Evolutionary conservation across 257 asterid species (phyloP), one percentile per base, ranked within the genome.

Genomic region (Petunia axillaris): DNA sequence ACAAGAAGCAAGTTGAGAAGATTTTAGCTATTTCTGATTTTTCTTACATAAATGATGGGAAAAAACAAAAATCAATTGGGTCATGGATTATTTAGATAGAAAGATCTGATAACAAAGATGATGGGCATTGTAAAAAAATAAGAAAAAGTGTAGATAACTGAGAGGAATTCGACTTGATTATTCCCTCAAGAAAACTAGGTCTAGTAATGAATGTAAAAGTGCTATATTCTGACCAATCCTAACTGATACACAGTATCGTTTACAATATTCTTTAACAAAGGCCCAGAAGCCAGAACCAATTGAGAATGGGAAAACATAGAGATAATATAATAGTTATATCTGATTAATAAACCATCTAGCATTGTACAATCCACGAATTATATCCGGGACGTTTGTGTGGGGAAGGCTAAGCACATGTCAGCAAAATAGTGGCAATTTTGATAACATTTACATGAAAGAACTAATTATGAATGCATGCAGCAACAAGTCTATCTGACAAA

Each of bases 401-500:
- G 11, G 48, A 48, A 25, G 25, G 11, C 25, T 48, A 71, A 35
- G 62, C 60, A 25, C 25, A 48, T 71, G 41, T 71, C 77, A 71
- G 36, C 35, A 35, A 71, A 25, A 71, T 10, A 48, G 43, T 10
- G 77, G 77, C 43, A 71, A 46, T 16, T 71, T 25, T 10, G 48
- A 46, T 35, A 71, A 2, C 35, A 60, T 40, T 25, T 48, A 60
- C 77, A 48, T 71, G 77, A 71, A 50, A 71, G 6, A 3, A 2
- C 59, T 16, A 46, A 43, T 25, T 70, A 8, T 25, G 39, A 46
- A 71, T 48, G 0, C 25, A 48, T 73, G 77, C 77, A 48, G 77
- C 13, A 73, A 44, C 25, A 73, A 52, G 59, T 73, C 35, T 71
- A 73, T 71, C 43, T 48, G 62, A 48, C 59, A 48, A 8, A 46